Evolutionary conservation across 1,284 basidiomycete species (phyloP), one percentile per base, ranked within the genome.

Genomic region (Schizophyllum amplum): DNA sequence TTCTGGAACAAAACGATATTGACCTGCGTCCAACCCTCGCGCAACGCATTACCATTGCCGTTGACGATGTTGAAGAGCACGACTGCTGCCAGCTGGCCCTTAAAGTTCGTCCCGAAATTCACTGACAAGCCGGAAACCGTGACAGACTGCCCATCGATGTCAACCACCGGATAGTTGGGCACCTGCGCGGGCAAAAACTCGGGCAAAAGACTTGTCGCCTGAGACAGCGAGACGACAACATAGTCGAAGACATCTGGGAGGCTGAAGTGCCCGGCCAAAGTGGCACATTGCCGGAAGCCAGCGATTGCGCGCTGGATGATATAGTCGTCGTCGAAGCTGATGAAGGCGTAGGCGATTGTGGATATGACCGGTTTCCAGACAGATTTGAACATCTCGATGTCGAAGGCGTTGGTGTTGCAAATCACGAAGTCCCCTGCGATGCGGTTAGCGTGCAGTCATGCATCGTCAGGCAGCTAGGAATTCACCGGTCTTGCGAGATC

Each of bases 21-120:
- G 60, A 91, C 91, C 75, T 92, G 90, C 2, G 82, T 85, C 97
- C 97, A 99, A 17, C 96, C 94, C 68, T 94, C 90, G 42, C 94
- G 84, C 56, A 99, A 83, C 4, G 94, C 90, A 64, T 93, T 90
- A n/a, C 92, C 93, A 69, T 98, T 95, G 6, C 94, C 92, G 65
- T 98, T 98, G 17, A 97, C 93, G 56, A 99, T 98, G 59, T 95
- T 97, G 75, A 99, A 99, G 27, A 99, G 72, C 4, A 99, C 94
- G 9, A 99, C 96, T 11, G 96, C 94, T 53, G 97, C 97, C 21
- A 99, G 78, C 67, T 99, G 97, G 6, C 92, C 90, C 69, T 95
- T 93, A 75, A 98, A 92, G 70, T 95, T 94, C 53, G 89, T 92
- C 47, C 97, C 97, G 66, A 99, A 99, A 62, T 86, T 88, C 56